Conservation (phyloP, 805 yeast species). For the Brettanomyces nanus region DNA sequence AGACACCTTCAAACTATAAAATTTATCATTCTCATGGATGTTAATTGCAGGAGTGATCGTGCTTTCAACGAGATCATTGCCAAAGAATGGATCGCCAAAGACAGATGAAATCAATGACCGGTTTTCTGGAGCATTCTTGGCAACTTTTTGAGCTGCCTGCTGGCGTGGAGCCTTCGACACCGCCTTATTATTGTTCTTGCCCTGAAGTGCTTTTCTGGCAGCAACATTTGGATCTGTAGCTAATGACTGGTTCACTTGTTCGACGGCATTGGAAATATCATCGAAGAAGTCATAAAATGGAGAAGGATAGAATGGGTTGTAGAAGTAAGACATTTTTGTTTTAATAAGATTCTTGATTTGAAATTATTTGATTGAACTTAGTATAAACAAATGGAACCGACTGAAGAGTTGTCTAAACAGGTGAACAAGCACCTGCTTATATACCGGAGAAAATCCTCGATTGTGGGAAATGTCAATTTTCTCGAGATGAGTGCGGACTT, state of each 20-base stretch:
- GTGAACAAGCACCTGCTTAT: too few species aligned
- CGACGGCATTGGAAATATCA: conserved; percentile 33
- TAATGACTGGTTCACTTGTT: conserved; percentile 28
- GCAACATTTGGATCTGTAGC: conserved; percentile 18
- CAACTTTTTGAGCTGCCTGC: conserved; percentile 2
- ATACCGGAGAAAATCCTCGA: too few species aligned
- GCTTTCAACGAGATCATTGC: conserved; percentile 1
- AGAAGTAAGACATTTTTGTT: conserved; percentile 5
- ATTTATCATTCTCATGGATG: conserved; percentile 34
- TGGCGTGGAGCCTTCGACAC: conserved; percentile 2
- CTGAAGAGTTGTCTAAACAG: too few species aligned
- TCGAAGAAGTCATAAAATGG: conserved; percentile 39
- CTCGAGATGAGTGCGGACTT: too few species aligned
- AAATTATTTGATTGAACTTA: too few species aligned
- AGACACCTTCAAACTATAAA: conserved; percentile 34
- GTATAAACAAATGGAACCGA: too few species aligned
- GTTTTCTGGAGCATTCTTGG: conserved; percentile 22
- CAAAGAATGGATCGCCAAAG: conserved; percentile 17
- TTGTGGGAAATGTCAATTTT: too few species aligned
- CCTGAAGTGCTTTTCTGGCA: not conserved
- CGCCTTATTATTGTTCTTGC: not conserved
- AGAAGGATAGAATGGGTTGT: conserved; percentile 11
- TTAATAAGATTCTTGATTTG: not conserved
- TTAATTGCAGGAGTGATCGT: conserved; percentile 32
- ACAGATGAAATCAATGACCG: conserved; percentile 20